Evolutionary conservation across 2,329 filamentous ascomycete genomes (phyloP).

Genomic region (Stemphylium lycopersici): DNA sequence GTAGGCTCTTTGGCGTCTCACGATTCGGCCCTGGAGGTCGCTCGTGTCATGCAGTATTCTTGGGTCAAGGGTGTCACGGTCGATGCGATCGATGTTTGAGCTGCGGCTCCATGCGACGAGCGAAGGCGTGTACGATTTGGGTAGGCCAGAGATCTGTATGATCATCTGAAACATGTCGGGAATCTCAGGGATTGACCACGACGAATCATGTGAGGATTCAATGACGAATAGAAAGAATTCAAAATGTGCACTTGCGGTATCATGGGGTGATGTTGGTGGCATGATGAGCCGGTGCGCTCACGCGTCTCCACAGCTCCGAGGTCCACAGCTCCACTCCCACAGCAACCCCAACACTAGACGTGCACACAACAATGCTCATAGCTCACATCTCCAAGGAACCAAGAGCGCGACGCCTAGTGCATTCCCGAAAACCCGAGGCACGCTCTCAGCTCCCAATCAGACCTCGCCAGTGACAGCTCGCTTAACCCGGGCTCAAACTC

Average conservation of each 20-base stretch:
- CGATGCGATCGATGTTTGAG: slow-evolving; percentile 81
- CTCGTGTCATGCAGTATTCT: slow-evolving; percentile 76
- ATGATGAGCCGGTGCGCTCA: slow-evolving; percentile 1
- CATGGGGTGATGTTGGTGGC: not conserved
- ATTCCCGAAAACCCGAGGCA: not conserved
- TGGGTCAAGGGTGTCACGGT: slow-evolving; percentile 88
- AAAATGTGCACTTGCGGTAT: not conserved
- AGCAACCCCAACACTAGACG: not conserved
- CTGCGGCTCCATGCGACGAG: slow-evolving; percentile 27
- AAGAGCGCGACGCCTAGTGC: not conserved
- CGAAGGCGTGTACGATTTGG: slow-evolving; percentile 33
- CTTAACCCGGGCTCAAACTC: not conserved
- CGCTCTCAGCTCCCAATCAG: not conserved
- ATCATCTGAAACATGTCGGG: slow-evolving; percentile 34
- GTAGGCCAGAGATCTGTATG: slow-evolving; percentile 27
- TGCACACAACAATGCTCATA: not conserved
- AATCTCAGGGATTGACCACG: slow-evolving; percentile 35
- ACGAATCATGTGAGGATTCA: slow-evolving; percentile 37
- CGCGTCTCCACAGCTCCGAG: slow-evolving; percentile 4
- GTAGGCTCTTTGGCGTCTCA: slow-evolving; percentile 82
- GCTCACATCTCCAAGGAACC: not conserved
- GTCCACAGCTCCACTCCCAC: not conserved
- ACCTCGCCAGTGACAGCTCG: not conserved
- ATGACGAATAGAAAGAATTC: slow-evolving; percentile 25
- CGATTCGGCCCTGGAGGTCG: slow-evolving; percentile 76